These are phyloP conservation scores for Trebouxia sp. DNA, from an alignment of 139 green algal species.

Conservation along the genomic window DNA sequence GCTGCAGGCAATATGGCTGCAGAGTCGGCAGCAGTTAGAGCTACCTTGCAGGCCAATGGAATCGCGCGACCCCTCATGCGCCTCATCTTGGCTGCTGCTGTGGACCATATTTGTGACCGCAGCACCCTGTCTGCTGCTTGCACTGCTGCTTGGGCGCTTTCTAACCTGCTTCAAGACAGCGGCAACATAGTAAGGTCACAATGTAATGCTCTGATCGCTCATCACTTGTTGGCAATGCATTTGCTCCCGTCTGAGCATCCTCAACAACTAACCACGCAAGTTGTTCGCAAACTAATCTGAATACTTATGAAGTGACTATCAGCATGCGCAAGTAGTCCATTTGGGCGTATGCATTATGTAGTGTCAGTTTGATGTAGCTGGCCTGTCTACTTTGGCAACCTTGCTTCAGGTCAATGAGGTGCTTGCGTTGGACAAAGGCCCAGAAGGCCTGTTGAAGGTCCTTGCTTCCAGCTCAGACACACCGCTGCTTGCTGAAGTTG, in stretches of 20 bases:
- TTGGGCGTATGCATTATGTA: too few species aligned
- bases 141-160: slow-evolving; percentile 7
- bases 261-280: too few species aligned
- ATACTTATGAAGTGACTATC: too few species aligned
- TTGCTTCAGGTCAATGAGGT: slow-evolving; percentile 2
- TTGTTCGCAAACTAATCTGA: too few species aligned
- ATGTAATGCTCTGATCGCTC: neutral
- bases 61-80: slow-evolving; percentile 35
- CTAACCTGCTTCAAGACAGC: neutral
- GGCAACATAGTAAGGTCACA: neutral
- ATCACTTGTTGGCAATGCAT: neutral
- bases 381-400: too few species aligned
- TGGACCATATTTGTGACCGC: neutral
- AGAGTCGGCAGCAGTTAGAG: slow-evolving; percentile 43
- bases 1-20: slow-evolving; percentile 46
- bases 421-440: neutral
- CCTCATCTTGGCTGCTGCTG: slow-evolving; percentile 25
- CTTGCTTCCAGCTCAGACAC: neutral
- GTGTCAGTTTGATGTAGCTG: too few species aligned
- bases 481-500: slow-evolving; percentile 19
- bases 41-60: slow-evolving; percentile 48
- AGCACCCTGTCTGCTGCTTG: neutral
- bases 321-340: too few species aligned
- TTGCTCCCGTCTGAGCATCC: too few species aligned
- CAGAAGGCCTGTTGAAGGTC: neutral